Evolutionary conservation across 805 yeast species (phyloP).

Genomic region (Myxozyma geophila): DNA sequence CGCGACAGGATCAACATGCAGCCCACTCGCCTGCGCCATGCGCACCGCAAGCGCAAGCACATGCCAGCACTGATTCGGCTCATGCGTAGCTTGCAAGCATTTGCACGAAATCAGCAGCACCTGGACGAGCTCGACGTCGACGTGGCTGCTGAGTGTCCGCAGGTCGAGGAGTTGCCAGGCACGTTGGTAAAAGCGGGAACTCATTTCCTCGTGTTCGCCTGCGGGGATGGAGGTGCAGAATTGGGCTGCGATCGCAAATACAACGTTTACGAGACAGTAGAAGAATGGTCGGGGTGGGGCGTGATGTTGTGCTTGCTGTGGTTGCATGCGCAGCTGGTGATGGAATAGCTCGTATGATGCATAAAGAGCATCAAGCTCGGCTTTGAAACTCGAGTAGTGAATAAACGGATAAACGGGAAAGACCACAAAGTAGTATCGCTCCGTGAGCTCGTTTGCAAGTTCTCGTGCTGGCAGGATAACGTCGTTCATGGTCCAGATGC

Average conservation of each 20-base stretch:
- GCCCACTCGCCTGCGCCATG: slow-evolving; percentile 52
- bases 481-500: background rate
- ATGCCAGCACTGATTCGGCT: slow-evolving; percentile 50
- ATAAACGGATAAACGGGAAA: slow-evolving; percentile 1
- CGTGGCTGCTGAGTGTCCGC: background rate
- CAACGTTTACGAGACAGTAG: background rate
- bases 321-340: background rate
- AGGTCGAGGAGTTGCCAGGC: slow-evolving; percentile 1
- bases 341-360: background rate
- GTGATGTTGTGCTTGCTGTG: too few species aligned
- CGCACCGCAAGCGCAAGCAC: slow-evolving; percentile 52
- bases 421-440: background rate
- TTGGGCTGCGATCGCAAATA: background rate
- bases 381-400: background rate
- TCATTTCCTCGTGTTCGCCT: background rate
- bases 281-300: background rate
- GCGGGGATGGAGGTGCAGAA: background rate
- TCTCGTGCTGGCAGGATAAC: background rate
- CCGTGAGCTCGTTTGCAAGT: background rate
- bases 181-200: background rate
- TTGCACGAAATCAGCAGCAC: slow-evolving; percentile 41
- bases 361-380: background rate
- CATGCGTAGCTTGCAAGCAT: slow-evolving; percentile 41
- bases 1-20: slow-evolving; percentile 41
- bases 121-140: slow-evolving; percentile 37